Percentiles rank a stretch among this genome's conserved stretches.
Evolutionary conservation across 306 rosid species (phyloP).

Genomic region (Psophocarpus tetragonolobus): DNA sequence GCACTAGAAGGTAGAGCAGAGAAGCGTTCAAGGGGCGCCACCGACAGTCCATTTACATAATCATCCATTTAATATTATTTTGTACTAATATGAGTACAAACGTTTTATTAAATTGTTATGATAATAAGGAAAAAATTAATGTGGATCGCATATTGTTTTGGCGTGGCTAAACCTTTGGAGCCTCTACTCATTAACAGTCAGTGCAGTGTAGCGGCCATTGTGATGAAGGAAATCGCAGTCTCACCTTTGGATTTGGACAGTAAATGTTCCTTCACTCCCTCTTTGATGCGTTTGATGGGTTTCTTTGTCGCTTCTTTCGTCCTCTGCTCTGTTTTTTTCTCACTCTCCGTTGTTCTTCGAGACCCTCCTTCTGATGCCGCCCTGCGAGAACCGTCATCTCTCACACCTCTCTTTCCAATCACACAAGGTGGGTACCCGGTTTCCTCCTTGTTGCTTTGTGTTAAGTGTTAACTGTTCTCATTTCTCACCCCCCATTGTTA

Average conservation of each 20-base stretch:
- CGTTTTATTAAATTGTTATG: background rate
- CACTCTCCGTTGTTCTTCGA: conserved; percentile 65
- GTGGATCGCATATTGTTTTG: background rate
- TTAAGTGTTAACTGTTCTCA: background rate
- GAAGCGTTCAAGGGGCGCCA: background rate
- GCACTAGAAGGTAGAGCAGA: background rate
- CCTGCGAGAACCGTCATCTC: conserved; percentile 29
- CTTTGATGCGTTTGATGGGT: conserved; percentile 60
- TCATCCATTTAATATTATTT: background rate
- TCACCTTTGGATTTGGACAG: conserved; percentile 32
- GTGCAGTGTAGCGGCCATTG: background rate
- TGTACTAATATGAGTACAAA: background rate
- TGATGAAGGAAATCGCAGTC: conserved; percentile 48
- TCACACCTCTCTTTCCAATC: conserved; percentile 29
- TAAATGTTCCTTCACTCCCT: conserved; percentile 35
- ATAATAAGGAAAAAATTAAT: background rate
- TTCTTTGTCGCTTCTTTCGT: conserved; percentile 59
- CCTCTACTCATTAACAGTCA: background rate
- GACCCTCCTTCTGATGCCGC: conserved; percentile 79
- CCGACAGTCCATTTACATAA: background rate
- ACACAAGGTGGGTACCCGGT: conserved; percentile 35
- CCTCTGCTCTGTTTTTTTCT: conserved; percentile 71
- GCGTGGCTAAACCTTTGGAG: background rate
- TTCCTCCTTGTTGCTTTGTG: background rate
- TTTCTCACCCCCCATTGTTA: background rate